Conservation (phyloP, 2,329 filamentous ascomycete genomes). For the Colletotrichum liriopes region DNA sequence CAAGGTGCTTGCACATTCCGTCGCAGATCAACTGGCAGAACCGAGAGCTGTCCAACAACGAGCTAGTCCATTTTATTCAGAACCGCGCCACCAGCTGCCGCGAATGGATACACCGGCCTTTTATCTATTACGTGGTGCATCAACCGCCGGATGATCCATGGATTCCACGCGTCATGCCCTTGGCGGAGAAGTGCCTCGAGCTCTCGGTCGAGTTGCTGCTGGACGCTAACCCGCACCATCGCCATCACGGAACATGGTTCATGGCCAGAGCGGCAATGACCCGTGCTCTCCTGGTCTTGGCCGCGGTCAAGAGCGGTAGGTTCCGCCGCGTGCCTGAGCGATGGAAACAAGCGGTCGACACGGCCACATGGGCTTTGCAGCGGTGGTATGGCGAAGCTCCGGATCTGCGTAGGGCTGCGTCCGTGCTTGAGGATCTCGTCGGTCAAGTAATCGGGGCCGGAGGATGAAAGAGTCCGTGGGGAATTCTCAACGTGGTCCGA, state of each 20-base stretch:
- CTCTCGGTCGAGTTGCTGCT: conserved; percentile 45
- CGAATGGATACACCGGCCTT: conserved; percentile 51
- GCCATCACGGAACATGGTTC: conserved; percentile 53
- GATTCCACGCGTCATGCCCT: conserved; percentile 37
- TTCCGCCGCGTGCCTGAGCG: conserved; percentile 40
- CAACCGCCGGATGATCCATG: conserved; percentile 38
- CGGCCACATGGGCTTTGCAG: conserved; percentile 42
- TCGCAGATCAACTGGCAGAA: conserved; percentile 42
- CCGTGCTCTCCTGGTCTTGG: conserved; percentile 48
- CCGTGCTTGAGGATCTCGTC: conserved; percentile 32
- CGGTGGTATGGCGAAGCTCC: conserved; percentile 47
- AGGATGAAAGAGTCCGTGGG: conserved; percentile 31
- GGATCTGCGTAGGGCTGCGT: conserved; percentile 39
- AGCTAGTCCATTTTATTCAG: conserved; percentile 46
- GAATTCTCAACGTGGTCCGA: conserved; percentile 2
- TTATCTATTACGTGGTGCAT: conserved; percentile 51
- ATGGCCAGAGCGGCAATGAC: conserved; percentile 45
- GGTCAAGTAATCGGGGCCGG: conserved; percentile 32
- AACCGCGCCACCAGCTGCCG: conserved; percentile 45
- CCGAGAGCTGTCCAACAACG: conserved; percentile 38
- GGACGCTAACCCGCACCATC: conserved; percentile 47
- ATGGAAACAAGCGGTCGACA: conserved; percentile 46
- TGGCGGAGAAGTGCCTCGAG: conserved; percentile 45
- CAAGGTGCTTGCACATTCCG: conserved; percentile 42
- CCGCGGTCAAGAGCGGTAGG: conserved; percentile 44